Conservation (phyloP, 768 basidiomycete genomes). For the Trametes meyenii region DNA sequence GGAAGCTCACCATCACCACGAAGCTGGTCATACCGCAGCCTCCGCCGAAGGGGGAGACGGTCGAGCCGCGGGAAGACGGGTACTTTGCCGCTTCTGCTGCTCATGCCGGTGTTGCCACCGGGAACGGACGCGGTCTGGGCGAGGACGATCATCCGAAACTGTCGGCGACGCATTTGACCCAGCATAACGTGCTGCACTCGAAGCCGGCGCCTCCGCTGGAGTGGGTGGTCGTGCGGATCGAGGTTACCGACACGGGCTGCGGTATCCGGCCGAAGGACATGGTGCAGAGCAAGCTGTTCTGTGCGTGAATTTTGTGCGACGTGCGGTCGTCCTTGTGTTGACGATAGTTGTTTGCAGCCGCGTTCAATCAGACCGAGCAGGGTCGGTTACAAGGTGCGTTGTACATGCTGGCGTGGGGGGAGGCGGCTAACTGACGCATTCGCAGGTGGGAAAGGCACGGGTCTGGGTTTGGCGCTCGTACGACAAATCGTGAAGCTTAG, state of each 20-base stretch:
- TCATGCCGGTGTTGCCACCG: neutral
- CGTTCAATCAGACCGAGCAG: slow-evolving; percentile 80
- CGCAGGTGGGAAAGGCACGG: slow-evolving; percentile 53
- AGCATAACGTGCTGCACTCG: slow-evolving; percentile 51
- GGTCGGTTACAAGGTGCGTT: slow-evolving; percentile 60
- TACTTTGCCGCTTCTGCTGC: neutral
- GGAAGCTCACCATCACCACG: slow-evolving; percentile 68
- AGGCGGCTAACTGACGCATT: neutral
- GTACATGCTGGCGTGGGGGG: neutral
- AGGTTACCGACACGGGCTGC: slow-evolving; percentile 76
- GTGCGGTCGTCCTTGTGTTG: neutral
- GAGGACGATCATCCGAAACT: slow-evolving; percentile 23
- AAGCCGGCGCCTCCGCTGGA: slow-evolving; percentile 49
- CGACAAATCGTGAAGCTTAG: slow-evolving; percentile 56
- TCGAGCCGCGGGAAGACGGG: neutral
- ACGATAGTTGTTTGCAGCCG: slow-evolving; percentile 44
- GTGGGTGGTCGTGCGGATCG: slow-evolving; percentile 80
- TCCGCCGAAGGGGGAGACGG: neutral
- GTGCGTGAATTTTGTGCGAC: slow-evolving; percentile 41
- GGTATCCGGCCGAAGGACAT: slow-evolving; percentile 71
- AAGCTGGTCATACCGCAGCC: slow-evolving; percentile 48
- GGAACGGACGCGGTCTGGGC: neutral
- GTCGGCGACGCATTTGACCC: slow-evolving; percentile 41
- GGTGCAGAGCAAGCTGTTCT: slow-evolving; percentile 69
- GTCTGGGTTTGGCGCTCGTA: slow-evolving; percentile 54